phyloP scores from a whole-genome alignment of 768 basidiomycete species.

The Lepiota brunneoincarnata region DNA sequence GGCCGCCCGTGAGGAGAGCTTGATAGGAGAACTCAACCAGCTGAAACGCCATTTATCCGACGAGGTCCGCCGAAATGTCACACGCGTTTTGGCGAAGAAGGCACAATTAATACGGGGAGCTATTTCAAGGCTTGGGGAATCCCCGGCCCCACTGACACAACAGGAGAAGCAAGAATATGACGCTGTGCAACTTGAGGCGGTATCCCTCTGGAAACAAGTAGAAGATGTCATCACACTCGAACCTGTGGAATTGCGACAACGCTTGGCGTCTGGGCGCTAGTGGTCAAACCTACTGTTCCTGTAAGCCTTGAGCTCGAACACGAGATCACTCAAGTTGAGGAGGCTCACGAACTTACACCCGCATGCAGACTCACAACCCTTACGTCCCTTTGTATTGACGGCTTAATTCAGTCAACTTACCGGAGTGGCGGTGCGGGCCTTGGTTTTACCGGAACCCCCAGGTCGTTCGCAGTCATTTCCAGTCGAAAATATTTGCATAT shows the following conservation, averaged over 20 bases:
- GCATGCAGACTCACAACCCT: too few relatives aligned
- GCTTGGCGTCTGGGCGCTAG: not conserved
- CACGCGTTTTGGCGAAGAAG: not conserved
- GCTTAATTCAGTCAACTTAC: too few relatives aligned
- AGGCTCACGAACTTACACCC: too few relatives aligned
- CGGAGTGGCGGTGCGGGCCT: too few relatives aligned
- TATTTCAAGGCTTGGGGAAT: not conserved
- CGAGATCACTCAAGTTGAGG: too few relatives aligned
- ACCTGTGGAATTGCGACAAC: not conserved
- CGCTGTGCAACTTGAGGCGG: not conserved
- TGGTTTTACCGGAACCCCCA: too few relatives aligned
- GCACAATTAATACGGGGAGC: not conserved
- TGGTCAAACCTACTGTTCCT: too few relatives aligned
- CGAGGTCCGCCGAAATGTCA: not conserved
- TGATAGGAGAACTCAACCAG: not conserved
- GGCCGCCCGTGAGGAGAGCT: not conserved
- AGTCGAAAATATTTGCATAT: too few relatives aligned
- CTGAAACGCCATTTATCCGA: not conserved
- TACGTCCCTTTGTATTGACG: too few relatives aligned
- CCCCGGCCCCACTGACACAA: not conserved
- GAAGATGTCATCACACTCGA: not conserved
- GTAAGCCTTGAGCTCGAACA: too few relatives aligned
- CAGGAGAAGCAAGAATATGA: not conserved
- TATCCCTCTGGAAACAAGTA: slow-evolving; percentile 2
- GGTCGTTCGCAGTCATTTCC: too few relatives aligned